Evolutionary conservation across 139 green algal genomes (phyloP).

Genomic region (Spirogloea muscicola): DNA sequence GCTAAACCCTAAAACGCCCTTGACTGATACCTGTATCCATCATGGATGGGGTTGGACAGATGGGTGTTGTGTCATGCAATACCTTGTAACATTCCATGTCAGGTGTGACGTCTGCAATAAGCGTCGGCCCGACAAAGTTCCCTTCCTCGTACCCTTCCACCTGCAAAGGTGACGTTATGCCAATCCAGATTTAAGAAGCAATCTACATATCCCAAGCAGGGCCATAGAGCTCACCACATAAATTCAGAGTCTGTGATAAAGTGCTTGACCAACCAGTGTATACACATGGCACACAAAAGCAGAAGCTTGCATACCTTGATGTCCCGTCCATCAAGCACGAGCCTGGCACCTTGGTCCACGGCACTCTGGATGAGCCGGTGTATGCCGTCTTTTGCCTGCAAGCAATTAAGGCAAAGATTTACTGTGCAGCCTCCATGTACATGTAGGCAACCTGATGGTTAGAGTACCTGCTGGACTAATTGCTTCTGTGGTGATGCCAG

Average conservation of each 20-base stretch:
- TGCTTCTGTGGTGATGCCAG: too few species aligned
- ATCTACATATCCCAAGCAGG: too few species aligned
- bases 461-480: too few species aligned
- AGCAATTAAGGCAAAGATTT: not conserved
- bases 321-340: conserved; percentile 72
- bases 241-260: too few species aligned
- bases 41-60: not conserved
- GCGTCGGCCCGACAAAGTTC: conserved; percentile 91
- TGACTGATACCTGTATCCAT: not conserved
- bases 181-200: too few species aligned
- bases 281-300: too few species aligned
- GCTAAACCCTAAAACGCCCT: too few species aligned
- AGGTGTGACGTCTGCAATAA: conserved; percentile 72
- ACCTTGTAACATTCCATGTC: conserved; percentile 81
- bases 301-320: conserved; percentile 39
- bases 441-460: not conserved
- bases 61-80: conserved; percentile 24
- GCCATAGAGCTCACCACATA: too few species aligned
- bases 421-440: too few species aligned
- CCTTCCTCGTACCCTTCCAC: conserved; percentile 56
- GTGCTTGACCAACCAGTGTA: too few species aligned
- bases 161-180: conserved; percentile 34
- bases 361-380: conserved; percentile 67
- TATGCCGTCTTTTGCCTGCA: conserved; percentile 52
- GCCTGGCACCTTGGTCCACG: conserved; percentile 61